Percentiles rank a stretch among this genome's conserved stretches.
Evolutionary conservation across 441 rosid genomes (phyloP).

Genomic region (Croton setiger): DNA sequence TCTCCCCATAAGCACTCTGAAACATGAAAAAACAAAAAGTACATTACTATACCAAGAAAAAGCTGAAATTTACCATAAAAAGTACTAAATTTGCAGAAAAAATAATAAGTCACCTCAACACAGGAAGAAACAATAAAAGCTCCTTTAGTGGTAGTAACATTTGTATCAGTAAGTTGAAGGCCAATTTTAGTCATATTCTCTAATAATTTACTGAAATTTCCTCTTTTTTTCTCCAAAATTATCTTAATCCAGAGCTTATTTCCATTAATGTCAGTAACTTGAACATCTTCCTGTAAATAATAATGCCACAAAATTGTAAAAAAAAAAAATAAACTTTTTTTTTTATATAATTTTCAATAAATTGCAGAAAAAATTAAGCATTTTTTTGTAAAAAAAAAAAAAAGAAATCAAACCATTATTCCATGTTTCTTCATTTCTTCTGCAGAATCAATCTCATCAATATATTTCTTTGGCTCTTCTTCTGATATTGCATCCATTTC

Average conservation of each 20-base stretch:
- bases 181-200: conserved; percentile 53
- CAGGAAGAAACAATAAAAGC: conserved; percentile 53
- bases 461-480: conserved; percentile 19
- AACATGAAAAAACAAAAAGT: conserved; percentile 9
- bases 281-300: conserved; percentile 49
- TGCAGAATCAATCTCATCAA: conserved; percentile 27
- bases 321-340: neutral
- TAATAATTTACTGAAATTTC: conserved; percentile 51
- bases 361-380: too few species aligned
- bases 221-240: conserved; percentile 44
- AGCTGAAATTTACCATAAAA: neutral
- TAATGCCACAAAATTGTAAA: neutral
- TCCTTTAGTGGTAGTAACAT: conserved; percentile 50
- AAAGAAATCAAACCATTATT: conserved; percentile 42
- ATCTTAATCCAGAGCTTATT: conserved; percentile 69
- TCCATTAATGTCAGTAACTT: conserved; percentile 45
- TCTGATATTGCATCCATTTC: conserved; percentile 44
- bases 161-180: conserved; percentile 51
- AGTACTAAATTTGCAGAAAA: neutral
- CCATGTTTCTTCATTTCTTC: conserved; percentile 43
- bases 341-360: too few species aligned
- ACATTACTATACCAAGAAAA: neutral
- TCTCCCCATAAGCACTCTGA: conserved; percentile 43
- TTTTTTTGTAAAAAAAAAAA: too few species aligned
- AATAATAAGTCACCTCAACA: conserved; percentile 38